These are phyloP conservation scores for Citrullus amarus DNA, from an alignment of 306 rosid genomes.

Conservation along the genomic window DNA sequence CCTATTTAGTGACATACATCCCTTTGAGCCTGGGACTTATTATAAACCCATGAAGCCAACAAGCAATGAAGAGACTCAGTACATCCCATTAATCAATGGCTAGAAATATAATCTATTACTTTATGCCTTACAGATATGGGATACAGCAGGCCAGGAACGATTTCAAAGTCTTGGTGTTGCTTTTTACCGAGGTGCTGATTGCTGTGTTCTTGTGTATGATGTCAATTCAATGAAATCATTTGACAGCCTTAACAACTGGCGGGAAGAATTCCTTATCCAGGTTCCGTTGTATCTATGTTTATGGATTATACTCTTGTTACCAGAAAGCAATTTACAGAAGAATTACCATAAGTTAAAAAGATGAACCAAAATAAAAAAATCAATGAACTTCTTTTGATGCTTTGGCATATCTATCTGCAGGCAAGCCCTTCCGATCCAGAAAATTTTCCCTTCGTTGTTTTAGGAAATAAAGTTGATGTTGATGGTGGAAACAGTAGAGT, in stretches of 20 bases:
- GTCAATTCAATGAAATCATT: conserved; percentile 95
- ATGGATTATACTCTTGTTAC: neutral
- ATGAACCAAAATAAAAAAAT: neutral
- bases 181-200: conserved; percentile 98
- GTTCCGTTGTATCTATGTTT: conserved; percentile 17
- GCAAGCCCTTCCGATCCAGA: conserved; percentile 99
- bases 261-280: conserved; percentile 97
- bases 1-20: neutral
- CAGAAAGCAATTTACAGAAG: neutral
- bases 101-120: neutral
- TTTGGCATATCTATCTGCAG: conserved; percentile 36
- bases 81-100: neutral
- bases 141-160: conserved; percentile 99
- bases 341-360: neutral
- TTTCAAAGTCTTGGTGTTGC: conserved; percentile 99
- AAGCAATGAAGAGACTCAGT: neutral
- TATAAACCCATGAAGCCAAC: neutral
- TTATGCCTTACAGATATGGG: conserved; percentile 67
- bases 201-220: conserved; percentile 97
- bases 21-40: neutral
- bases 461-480: conserved; percentile 93
- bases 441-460: conserved; percentile 92
- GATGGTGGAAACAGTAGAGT: conserved; percentile 97
- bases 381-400: conserved; percentile 1
- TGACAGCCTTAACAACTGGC: conserved; percentile 96